Base-by-base conservation (phyloP, 73 alveolate genomes). In the Tetrahymena elliotti region DNA sequence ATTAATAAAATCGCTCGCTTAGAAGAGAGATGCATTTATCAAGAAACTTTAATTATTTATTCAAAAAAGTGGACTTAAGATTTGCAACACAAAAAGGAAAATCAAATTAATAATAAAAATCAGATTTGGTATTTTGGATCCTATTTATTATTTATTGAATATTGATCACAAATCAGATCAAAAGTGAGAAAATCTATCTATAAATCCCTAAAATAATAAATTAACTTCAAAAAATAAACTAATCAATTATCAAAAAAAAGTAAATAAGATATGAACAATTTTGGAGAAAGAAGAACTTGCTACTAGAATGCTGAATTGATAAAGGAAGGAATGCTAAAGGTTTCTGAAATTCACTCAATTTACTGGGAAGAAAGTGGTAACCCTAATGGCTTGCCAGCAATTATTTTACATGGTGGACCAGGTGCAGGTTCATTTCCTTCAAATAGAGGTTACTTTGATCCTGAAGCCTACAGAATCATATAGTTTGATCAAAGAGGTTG, bases 401-500 rank as follows among this genome's bases (percentile, higher is more conserved):
- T 93, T 36, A 38, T 93, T 22, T n/a, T 93, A 20, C 95, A 93
- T 40, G 95, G 95, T 6, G 95, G 95, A 34, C 95, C 95, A 15
- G 93, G 93, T 0, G 95, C 22, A 2, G 95, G 95, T 6, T 40
- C 83, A n/a, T 11, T 13, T 10, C 95, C 95, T 18, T 1, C 9
- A n/a, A 39, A 31, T 16, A 37, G 95, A 18, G 68, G 83, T 13
- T 93, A 1, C n/a, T 93, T 93, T 22, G 95, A 93, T 35, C 84
- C 84, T 4, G 88, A 38, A 93, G 53, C 13, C 18, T 93, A 93
- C 11, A 40, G 93, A 38, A 93, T 93, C 13, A 84, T 47, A 15
- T 68, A 68, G 52, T 93, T 93, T 2, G 93, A 93, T 93, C 52
- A 93, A 27, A 41, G 95, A 47, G 95, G 95, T 35, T 31, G 93